Base-by-base conservation (phyloP, 2,329 filamentous ascomycete species). In the Clonostachys rhizophaga region DNA sequence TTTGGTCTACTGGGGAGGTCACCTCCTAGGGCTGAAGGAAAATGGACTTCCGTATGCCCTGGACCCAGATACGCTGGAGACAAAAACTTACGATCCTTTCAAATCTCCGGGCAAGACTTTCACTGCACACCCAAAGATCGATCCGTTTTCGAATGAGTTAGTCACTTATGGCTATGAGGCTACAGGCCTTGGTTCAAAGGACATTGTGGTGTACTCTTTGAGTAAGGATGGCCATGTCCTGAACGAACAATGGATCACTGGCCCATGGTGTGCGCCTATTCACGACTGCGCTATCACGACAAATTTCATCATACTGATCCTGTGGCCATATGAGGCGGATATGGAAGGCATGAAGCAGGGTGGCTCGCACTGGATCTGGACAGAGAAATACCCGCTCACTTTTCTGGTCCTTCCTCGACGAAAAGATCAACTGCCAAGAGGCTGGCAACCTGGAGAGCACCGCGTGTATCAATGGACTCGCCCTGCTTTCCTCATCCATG, bases 11-110 rank as follows among this genome's bases (percentile, higher is more conserved):
- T 79, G 71, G 65, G 63, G 69, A 16, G 71, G 71, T 2, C 62
- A 71, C 12, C 55, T 78, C 12, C 61, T 77, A 2, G 74, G 73
- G 0, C 60, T 65, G 34, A 79, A 78, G 52, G 77, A 81, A 48
- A 63, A 67, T 42, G 62, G 65, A 0, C 67, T 64, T n/a, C 69
- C 73, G 0, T 72, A 66, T 47, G 62, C 66, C 0, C 54, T 71
- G 48, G 64, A 74, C 48, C 68, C 66, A 0, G 50, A 58, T 6
- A 69, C 66, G 1, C 59, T 71, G 8, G 69, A 70, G 41, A 72
- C 70, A 0, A 64, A 67, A 37, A 66, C 70, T 46, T 74, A 72
- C 45, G 61, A 69, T 14, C 24, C 24, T 24, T 24, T 24, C 24
- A 24, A 24, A 24, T 24, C 24, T 24, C 24, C 24, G 24, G 72